Evolutionary conservation across 495 filamentous ascomycete genomes (phyloP).

Genomic region (Lichina pygmaea): DNA sequence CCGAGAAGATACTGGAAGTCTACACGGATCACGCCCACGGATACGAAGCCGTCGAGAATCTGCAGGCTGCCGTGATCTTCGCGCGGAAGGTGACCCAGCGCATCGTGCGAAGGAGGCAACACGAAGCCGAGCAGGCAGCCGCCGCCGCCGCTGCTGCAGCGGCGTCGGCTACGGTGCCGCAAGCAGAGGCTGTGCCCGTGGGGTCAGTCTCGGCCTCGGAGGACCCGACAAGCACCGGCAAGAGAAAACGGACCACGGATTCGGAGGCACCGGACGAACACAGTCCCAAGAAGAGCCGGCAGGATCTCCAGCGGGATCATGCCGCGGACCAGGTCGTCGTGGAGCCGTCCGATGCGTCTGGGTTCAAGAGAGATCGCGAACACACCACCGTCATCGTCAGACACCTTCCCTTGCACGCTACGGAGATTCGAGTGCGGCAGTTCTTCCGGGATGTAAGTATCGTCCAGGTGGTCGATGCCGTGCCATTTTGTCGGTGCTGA

Average conservation of each 20-base stretch:
- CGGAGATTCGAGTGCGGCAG: constrained; percentile 46
- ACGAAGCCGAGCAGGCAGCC: constrained; percentile 31
- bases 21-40: constrained; percentile 70
- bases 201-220: neutral
- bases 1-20: constrained; percentile 63
- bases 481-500: constrained; percentile 7
- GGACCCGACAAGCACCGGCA: constrained; percentile 10
- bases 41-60: constrained; percentile 46
- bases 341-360: constrained; percentile 13
- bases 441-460: constrained; percentile 57
- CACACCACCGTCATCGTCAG: constrained; percentile 61
- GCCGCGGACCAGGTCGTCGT: constrained; percentile 10
- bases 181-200: constrained; percentile 7
- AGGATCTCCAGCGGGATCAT: constrained; percentile 14
- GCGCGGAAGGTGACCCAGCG: constrained; percentile 35
- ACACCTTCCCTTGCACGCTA: constrained; percentile 40
- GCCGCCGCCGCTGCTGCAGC: constrained; percentile 10
- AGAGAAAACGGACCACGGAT: constrained; percentile 47
- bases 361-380: constrained; percentile 58
- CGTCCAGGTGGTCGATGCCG: neutral
- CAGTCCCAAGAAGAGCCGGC: constrained; percentile 29
- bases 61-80: constrained; percentile 41
- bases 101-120: constrained; percentile 35
- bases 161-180: constrained; percentile 11
- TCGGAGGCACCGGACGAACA: constrained; percentile 14